Evolutionary conservation across 2,329 filamentous ascomycete genomes (phyloP), one percentile per base, ranked within the genome.

Genomic region (Cylindrodendrum hubeiense): DNA sequence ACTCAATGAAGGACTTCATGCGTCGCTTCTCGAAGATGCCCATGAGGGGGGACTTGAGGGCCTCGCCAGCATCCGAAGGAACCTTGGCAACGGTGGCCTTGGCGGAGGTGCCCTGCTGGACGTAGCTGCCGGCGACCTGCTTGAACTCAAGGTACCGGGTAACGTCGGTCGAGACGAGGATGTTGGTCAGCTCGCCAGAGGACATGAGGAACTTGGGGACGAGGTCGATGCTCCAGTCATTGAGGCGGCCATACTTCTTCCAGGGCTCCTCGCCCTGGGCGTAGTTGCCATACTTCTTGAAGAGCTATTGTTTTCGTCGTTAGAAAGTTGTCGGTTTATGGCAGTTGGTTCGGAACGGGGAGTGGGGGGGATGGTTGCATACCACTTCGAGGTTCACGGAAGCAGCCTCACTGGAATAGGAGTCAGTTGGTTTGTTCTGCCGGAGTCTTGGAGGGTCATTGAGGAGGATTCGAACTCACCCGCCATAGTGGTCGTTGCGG

Each of bases 141-240:
- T 93, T 94, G 86, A 97, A 97, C 81, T 97, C 93, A 77, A 97
- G 91, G 82, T 95, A 95, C 82, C 91, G 87, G 76, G 92, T 94
- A 72, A 94, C 92, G 74, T 98, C 94, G 82, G 95, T 98, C 55
- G 95, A 97, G 69, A 98, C 94, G 78, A 99, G 90, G 78, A 99
- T 98, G 84, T 98, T 98, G 80, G 95, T 98, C 79, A 99, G 87
- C 85, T 99, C 95, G 81, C 96, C 96, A 69, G 97, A 97, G 66
- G 95, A 94, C 95, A 99, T 98, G 81, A 99, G 89, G 77, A 99
- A 91, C 88, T 99, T 99, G 73, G 96, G 95, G 52, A 99, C 95
- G 67, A 99, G 89, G 80, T 99, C 97, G 82, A 99, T 97, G 87
- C 98, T 98, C 96, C 96, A 99, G 88, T 98, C 95, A 84, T 98